Evolutionary conservation across 2,329 filamentous ascomycete species (phyloP), one percentile per base, ranked within the genome.

Genomic region (Aspergillus viridinutans): DNA sequence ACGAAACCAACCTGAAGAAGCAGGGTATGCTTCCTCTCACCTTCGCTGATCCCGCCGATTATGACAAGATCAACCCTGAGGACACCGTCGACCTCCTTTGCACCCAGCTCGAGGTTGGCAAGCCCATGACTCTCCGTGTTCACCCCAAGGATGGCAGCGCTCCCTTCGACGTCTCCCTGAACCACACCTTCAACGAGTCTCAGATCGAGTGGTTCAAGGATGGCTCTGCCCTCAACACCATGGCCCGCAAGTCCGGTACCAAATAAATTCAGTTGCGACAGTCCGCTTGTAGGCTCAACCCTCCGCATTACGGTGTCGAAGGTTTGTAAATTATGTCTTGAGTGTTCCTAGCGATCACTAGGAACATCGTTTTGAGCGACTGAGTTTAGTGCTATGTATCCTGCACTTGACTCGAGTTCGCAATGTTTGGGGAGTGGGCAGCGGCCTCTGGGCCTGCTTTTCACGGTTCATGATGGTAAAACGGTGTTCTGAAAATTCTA

Each of bases 1-100:
- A 99, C 85, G 94, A 99, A 85, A 99, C 94, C 83, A 99, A 99
- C 86, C 81, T 99, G 83, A 99, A 99, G 90, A 99, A 99, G 89
- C 94, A 99, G 86, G 94, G 94, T 80, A 97, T 99, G 93, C 90
- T 99, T 81, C 94, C 94, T 71, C 85, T 99, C 65, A 97, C 92
- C 70, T 99, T 99, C 81, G 80, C 86, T 57, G 87, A 97, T 74
- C 93, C 93, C 56, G 93, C 89, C 75, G 94, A 99, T 79, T 99
- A 99, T 79, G 94, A 99, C 78, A 96, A 90, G 85, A 92, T 99
- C 78, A 86, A 89, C 75, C 90, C 92, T 65, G 88, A 94, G 60
- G 94, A 96, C 83, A 92, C 88, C 80, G 87, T 97, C 67, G 92
- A 97, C 76, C 82, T 99, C 59, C 79, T 92, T 71, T 89, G 86